These are phyloP conservation scores for Cytospora leucostoma DNA, from an alignment of 2,329 filamentous ascomycete genomes.

Conservation along the genomic window DNA sequence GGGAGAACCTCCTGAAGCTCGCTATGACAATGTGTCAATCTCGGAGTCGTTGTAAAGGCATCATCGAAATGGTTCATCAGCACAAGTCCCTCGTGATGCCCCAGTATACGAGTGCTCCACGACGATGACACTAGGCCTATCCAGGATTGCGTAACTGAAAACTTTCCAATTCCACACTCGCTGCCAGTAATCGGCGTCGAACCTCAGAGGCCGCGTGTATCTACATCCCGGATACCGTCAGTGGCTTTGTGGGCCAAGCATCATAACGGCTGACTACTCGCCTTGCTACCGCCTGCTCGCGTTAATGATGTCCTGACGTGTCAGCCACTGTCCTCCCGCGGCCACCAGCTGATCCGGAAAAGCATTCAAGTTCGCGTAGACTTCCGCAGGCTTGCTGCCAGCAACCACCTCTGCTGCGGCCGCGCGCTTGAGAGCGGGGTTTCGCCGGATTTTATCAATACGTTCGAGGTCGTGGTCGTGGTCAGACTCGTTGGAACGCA, in stretches of 20 bases:
- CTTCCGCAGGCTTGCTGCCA: not conserved
- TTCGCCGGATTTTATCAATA: not conserved
- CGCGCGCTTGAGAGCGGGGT: slow-evolving; percentile 1
- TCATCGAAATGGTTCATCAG: too few relatives aligned
- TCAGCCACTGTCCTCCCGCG: not conserved
- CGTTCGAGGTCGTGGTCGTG: not conserved
- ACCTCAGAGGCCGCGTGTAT: not conserved
- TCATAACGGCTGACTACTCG: not conserved
- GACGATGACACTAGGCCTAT: too few relatives aligned
- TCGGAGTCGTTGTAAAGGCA: too few relatives aligned
- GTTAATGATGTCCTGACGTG: not conserved
- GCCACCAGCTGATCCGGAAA: not conserved
- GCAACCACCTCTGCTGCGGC: not conserved
- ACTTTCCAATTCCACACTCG: too few relatives aligned
- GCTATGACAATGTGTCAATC: too few relatives aligned
- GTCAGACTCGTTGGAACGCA: not conserved
- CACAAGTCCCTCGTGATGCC: too few relatives aligned
- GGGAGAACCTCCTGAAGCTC: too few relatives aligned
- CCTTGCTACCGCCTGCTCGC: not conserved
- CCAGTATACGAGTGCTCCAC: too few relatives aligned
- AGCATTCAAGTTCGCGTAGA: not conserved
- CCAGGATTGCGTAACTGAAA: too few relatives aligned
- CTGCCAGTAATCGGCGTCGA: not conserved
- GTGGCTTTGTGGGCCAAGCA: not conserved
- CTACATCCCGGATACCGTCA: not conserved